Percentiles rank a stretch among this genome's conserved stretches.
These are phyloP conservation scores for Pseudozyma tsukubaensis DNA, from an alignment of 1,284 basidiomycete genomes.

Conservation along the genomic window DNA sequence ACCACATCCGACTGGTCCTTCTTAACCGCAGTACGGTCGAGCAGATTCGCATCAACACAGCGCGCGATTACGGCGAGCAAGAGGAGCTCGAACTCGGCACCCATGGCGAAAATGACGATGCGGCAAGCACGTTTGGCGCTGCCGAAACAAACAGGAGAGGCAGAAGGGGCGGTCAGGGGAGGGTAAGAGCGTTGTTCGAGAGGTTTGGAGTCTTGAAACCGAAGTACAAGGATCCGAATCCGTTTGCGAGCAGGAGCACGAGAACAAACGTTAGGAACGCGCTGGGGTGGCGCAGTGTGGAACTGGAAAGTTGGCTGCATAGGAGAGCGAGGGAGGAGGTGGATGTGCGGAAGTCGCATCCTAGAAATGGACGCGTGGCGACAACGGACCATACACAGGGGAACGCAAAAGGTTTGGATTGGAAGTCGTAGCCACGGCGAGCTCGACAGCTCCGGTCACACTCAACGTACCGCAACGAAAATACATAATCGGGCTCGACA, in stretches of 20 bases:
- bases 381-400: too few species aligned
- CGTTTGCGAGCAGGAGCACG: slow-evolving; percentile 39
- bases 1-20: slow-evolving; percentile 60
- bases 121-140: slow-evolving; percentile 15
- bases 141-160: slow-evolving; percentile 11
- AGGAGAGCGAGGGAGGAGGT: slow-evolving; percentile 1
- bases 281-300: slow-evolving; percentile 43
- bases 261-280: slow-evolving; percentile 39
- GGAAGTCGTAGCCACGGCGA: too few species aligned
- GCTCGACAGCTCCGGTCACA: background rate
- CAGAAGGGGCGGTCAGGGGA: background rate
- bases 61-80: slow-evolving; percentile 52
- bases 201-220: slow-evolving; percentile 28
- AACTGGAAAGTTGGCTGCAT: slow-evolving; percentile 50
- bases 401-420: background rate
- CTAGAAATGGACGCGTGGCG: too few species aligned
- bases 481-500: too few species aligned
- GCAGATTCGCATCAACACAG: slow-evolving; percentile 63
- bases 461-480: background rate
- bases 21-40: slow-evolving; percentile 67
- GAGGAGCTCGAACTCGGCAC: slow-evolving; percentile 24
- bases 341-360: slow-evolving; percentile 18
- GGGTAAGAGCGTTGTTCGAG: slow-evolving; percentile 11
- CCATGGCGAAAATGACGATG: slow-evolving; percentile 18
- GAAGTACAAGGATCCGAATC: slow-evolving; percentile 49